phyloP scores from a whole-genome alignment of 805 yeast species.

The Brettanomyces sp. region DNA sequence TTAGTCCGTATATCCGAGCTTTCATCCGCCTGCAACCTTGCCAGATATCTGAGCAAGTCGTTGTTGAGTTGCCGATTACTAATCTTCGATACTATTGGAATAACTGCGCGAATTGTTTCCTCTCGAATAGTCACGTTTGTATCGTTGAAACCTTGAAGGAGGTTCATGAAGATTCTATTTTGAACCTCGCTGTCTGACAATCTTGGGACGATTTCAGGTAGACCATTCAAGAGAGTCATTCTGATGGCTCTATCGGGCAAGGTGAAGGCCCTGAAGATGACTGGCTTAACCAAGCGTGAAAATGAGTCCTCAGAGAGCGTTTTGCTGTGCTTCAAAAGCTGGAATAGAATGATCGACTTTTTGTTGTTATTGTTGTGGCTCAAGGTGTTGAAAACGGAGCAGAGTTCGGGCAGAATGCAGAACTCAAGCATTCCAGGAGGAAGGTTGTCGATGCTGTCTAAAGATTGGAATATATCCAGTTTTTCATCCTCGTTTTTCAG shows the following conservation, averaged over 20 bases:
- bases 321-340: constrained; percentile 28
- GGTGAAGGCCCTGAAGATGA: constrained; percentile 52
- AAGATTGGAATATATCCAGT: constrained; percentile 31
- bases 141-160: constrained; percentile 80
- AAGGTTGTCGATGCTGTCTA: constrained; percentile 31
- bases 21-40: constrained; percentile 72
- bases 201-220: constrained; percentile 44
- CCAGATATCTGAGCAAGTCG: constrained; percentile 71
- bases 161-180: constrained; percentile 54
- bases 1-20: constrained; percentile 71
- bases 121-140: constrained; percentile 74
- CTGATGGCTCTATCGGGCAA: constrained; percentile 72
- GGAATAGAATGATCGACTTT: constrained; percentile 27
- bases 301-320: constrained; percentile 26
- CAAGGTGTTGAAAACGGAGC: constrained; percentile 29
- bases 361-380: constrained; percentile 14
- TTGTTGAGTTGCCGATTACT: constrained; percentile 78
- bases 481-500: constrained; percentile 47
- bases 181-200: constrained; percentile 56
- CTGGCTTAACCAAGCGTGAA: constrained; percentile 41
- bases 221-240: constrained; percentile 53
- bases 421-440: constrained; percentile 44
- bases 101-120: constrained; percentile 61
- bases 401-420: constrained; percentile 64
- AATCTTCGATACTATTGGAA: constrained; percentile 50